A percentile compares a stretch with the other conserved stretches of the same genome.
Conservation (phyloP, 805 yeast genomes). For the Wickerhamomyces bisporus region DNA sequence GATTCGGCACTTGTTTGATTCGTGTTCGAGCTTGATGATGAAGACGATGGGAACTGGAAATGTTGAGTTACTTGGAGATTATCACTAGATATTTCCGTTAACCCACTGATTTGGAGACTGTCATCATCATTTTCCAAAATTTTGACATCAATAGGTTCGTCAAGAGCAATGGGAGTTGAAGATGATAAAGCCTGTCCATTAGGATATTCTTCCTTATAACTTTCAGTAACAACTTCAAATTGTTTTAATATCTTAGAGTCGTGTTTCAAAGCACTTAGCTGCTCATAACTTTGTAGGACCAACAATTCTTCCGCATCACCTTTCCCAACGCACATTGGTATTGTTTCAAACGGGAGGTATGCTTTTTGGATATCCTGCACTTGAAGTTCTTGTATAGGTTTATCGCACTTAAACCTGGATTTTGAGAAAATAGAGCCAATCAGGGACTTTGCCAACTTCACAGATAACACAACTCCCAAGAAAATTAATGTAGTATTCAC, state of each 20-base stretch:
- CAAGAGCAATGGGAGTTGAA: background rate
- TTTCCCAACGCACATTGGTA: constrained; percentile 8
- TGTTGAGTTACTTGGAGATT: too few species aligned
- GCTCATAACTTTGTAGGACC: background rate
- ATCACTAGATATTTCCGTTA: background rate
- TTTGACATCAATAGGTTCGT: background rate
- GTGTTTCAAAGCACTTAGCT: background rate
- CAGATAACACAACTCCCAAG: background rate
- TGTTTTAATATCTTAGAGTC: background rate
- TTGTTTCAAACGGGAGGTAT: constrained; percentile 1
- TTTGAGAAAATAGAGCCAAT: background rate
- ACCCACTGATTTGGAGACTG: background rate
- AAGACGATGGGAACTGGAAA: background rate
- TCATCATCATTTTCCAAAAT: background rate
- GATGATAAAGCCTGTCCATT: background rate
- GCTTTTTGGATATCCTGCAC: background rate
- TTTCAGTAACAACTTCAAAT: background rate
- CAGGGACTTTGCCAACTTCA: background rate
- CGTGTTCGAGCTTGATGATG: background rate
- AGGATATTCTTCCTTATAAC: background rate
- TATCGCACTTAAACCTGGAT: too few species aligned
- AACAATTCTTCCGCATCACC: constrained; percentile 6
- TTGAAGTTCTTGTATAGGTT: background rate
- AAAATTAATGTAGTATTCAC: background rate
- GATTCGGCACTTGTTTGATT: background rate